Evolutionary conservation across 805 yeast genomes (phyloP).

Genomic region (Candida hungchunana): DNA sequence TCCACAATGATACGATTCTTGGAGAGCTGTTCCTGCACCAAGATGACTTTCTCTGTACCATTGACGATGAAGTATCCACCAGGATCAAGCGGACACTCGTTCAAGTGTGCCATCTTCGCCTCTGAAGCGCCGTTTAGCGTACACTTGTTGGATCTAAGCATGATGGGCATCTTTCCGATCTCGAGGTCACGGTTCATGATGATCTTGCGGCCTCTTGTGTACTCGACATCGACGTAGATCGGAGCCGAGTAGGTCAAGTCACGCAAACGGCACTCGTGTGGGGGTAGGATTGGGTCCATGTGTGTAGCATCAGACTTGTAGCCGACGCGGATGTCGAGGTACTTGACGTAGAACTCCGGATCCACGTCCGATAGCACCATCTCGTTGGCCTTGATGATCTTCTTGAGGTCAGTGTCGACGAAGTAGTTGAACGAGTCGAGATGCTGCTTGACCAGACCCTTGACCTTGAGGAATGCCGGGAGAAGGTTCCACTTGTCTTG

Average conservation of each 20-base stretch:
- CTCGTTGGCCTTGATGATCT: conserved; percentile 89
- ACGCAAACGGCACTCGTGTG: conserved; percentile 93
- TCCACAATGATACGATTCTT: conserved; percentile 98
- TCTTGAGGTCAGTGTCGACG: conserved; percentile 88
- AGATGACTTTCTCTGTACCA: conserved; percentile 95
- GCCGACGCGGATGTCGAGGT: conserved; percentile 90
- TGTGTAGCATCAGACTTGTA: conserved; percentile 52
- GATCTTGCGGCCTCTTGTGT: conserved; percentile 90
- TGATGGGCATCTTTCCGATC: conserved; percentile 98
- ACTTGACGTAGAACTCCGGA: conserved; percentile 92
- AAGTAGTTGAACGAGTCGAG: conserved; percentile 97
- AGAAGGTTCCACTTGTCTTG: conserved; percentile 95
- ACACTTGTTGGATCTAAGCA: conserved; percentile 93
- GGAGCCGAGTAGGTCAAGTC: conserved; percentile 96
- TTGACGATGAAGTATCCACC: conserved; percentile 98
- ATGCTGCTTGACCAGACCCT: conserved; percentile 96
- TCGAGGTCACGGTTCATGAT: conserved; percentile 86
- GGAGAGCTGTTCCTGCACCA: conserved; percentile 94
- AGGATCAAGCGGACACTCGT: conserved; percentile 97
- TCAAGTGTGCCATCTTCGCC: conserved; percentile 76
- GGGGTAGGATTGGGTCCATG: conserved; percentile 67
- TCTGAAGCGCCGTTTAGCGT: conserved; percentile 76
- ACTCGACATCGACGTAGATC: conserved; percentile 93
- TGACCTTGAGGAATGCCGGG: conserved; percentile 93
- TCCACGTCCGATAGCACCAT: conserved; percentile 89